Evolutionary conservation across 2,329 filamentous ascomycete genomes (phyloP), one percentile per base, ranked within the genome.

Genomic region (Sclerotinia sclerotiorum): DNA sequence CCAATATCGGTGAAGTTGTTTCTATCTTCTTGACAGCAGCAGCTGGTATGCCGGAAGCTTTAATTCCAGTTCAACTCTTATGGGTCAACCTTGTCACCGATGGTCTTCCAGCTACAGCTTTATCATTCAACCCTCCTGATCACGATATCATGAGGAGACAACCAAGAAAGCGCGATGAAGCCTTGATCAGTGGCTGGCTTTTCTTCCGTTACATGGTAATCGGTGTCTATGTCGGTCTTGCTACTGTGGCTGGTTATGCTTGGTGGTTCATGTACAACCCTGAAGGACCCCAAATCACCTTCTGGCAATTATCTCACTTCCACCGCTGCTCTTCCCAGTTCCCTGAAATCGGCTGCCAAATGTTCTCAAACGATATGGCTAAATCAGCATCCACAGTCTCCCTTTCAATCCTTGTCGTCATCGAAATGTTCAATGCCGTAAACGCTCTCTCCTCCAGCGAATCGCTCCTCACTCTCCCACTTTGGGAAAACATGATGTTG

Each of bases 261-360:
- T 99, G 95, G 95, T 99, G 93, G 92, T 99, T 98, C 84, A 94
- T 99, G 90, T 97, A 91, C 84, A 94, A 98, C 82, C 82, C 88
- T 11, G 88, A 89, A 73, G 95, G 95, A 0, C 95, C 95, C 32
- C 92, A 97, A 79, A 97, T 99, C 80, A 88, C 84, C 71, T 97
- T 98, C 82, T 90, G 86, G 79, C 92, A 99, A 78, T 84, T 99
- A 73, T 84, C 90, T 32, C 91, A 96, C 82, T 99, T 98, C 88
- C 95, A 99, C 82, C 89, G 90, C 78, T 99, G 95, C 86, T 90
- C 90, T 0, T 77, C 91, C 21, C 84, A 93, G 69, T 98, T 97
- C 82, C 87, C 93, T 0, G 90, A 94, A 75, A 92, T 98, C 75
- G 94, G 93, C 65, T 99, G 95, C 81, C 82, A 88, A 71, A 98